Evolutionary conservation across 305 asterid species (phyloP).

Genomic region (Nicotiana rustica): DNA sequence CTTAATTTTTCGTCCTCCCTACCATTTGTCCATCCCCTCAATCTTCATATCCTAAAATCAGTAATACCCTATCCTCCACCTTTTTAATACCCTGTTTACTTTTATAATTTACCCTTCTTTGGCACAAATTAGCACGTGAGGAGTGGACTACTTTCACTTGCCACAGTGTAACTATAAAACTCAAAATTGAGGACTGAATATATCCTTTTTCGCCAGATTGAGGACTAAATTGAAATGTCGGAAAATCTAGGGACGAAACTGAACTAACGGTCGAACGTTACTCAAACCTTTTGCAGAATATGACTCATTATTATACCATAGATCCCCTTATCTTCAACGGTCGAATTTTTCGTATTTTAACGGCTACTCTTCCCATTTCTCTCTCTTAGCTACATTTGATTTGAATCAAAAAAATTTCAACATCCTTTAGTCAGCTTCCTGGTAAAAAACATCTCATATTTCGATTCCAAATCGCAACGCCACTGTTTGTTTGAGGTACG

Average conservation of each 20-base stretch:
- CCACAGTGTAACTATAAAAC: neutral
- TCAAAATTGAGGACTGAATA: neutral
- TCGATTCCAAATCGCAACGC: neutral
- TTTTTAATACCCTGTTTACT: neutral
- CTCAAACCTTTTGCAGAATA: constrained; percentile 1
- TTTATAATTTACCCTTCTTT: neutral
- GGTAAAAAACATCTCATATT: neutral
- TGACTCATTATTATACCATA: neutral
- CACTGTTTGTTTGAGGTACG: constrained; percentile 6
- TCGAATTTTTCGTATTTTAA: constrained; percentile 32
- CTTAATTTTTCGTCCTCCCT: neutral
- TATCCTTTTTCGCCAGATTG: neutral
- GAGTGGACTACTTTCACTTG: neutral
- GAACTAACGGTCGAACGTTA: constrained; percentile 31
- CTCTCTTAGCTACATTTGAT: constrained; percentile 25
- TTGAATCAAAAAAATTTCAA: neutral
- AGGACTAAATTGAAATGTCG: constrained; percentile 1
- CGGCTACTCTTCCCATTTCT: constrained; percentile 21
- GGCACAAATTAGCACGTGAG: neutral
- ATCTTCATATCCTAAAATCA: neutral
- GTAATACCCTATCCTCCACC: neutral
- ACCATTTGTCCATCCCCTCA: neutral
- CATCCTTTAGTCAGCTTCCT: neutral
- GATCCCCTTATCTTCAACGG: constrained; percentile 32
- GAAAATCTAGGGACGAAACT: neutral